These are phyloP conservation scores for Pseudopyrenochaeta lycopersici DNA, from an alignment of 2,329 filamentous ascomycete species.

Conservation along the genomic window DNA sequence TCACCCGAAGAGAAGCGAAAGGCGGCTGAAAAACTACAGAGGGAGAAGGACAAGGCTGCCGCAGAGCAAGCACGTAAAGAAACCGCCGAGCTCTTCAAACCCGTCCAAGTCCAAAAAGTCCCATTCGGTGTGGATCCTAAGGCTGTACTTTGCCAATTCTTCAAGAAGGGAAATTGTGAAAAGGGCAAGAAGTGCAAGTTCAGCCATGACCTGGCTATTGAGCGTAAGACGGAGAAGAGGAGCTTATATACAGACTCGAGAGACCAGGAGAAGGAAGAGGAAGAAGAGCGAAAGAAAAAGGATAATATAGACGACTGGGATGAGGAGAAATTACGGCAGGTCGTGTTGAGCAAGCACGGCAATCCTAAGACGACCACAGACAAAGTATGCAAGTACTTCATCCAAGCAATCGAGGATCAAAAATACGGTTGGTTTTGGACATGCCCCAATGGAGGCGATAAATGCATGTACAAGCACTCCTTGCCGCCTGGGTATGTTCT, in stretches of 20 bases:
- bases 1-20: conserved; percentile 89
- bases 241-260: conserved; percentile 88
- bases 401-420: conserved; percentile 94
- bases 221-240: conserved; percentile 92
- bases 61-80: conserved; percentile 86
- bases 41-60: conserved; percentile 89
- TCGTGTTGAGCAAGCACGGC: conserved; percentile 95
- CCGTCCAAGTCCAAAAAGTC: conserved; percentile 95
- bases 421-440: conserved; percentile 99
- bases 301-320: conserved; percentile 98
- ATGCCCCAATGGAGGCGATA: conserved; percentile 94
- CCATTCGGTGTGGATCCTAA: conserved; percentile 98
- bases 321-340: conserved; percentile 90
- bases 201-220: conserved; percentile 86
- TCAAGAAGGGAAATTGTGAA: conserved; percentile 95
- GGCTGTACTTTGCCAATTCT: conserved; percentile 95
- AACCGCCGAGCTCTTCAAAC: conserved; percentile 83
- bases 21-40: conserved; percentile 68
- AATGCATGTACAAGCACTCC: conserved; percentile 98
- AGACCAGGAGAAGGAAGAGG: conserved; percentile 74
- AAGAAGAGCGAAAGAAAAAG: conserved; percentile 79
- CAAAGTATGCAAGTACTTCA: conserved; percentile 99
- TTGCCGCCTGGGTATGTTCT: conserved; percentile 86
- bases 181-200: conserved; percentile 97
- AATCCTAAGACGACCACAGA: conserved; percentile 96